Conservation (phyloP, 371 early-diverging fungal species). For the Vairimorpha apis region DNA sequence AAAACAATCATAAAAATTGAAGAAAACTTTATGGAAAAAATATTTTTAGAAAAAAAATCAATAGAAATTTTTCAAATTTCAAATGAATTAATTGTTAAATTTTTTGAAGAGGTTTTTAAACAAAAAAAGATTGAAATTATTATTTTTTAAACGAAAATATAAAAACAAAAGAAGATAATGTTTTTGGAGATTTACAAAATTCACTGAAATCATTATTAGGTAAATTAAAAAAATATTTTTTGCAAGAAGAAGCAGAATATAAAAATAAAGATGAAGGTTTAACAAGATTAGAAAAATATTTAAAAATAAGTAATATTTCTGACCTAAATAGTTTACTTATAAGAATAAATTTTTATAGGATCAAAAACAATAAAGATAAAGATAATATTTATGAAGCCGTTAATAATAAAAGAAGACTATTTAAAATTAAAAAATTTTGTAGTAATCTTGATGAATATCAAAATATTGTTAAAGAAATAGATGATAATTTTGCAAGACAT, state of each 20-base stretch:
- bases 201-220: conserved; percentile 24
- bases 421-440: background rate
- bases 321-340: conserved; percentile 35
- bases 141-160: conserved; percentile 31
- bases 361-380: conserved; percentile 13
- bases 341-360: conserved; percentile 5
- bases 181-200: conserved; percentile 41
- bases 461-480: background rate
- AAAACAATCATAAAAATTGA: conserved; percentile 37
- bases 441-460: background rate
- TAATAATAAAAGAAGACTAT: conserved; percentile 2
- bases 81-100: conserved; percentile 23
- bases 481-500: conserved; percentile 14
- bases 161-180: conserved; percentile 25
- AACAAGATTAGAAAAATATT: conserved; percentile 40
- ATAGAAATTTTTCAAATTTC: conserved; percentile 31
- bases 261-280: conserved; percentile 30
- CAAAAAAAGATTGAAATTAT: conserved; percentile 20
- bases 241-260: conserved; percentile 37
- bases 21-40: conserved; percentile 22
- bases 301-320: conserved; percentile 38
- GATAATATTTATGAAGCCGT: conserved; percentile 23
- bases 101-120: conserved; percentile 44
- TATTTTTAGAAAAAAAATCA: conserved; percentile 14
- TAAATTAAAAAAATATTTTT: conserved; percentile 35